Conservation (phyloP, 2,329 filamentous ascomycete species). For the Monosporascus sp. region DNA sequence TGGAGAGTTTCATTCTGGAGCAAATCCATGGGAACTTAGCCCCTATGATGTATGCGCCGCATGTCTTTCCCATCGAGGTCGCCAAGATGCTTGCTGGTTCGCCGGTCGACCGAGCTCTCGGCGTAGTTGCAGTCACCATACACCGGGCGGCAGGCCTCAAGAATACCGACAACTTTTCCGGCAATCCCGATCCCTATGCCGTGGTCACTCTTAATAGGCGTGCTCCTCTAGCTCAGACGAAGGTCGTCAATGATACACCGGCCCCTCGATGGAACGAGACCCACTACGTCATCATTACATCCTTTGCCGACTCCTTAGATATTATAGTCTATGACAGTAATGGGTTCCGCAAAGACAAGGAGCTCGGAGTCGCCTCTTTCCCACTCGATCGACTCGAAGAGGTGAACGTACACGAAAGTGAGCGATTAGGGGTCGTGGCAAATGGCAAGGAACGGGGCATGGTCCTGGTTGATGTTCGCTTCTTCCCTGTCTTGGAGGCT, state of each 20-base stretch:
- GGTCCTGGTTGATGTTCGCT: conserved; percentile 77
- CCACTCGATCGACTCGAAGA: conserved; percentile 76
- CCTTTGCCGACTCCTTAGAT: conserved; percentile 81
- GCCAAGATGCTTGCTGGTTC: conserved; percentile 96
- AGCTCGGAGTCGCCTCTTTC: conserved; percentile 84
- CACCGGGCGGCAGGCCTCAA: conserved; percentile 90
- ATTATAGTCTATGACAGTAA: conserved; percentile 89
- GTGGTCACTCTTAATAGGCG: conserved; percentile 80
- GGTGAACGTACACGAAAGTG: conserved; percentile 72
- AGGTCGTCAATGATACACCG: conserved; percentile 75
- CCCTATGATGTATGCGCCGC: conserved; percentile 97
- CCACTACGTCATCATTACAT: conserved; percentile 89
- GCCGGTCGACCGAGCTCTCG: conserved; percentile 90
- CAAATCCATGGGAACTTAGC: conserved; percentile 90
- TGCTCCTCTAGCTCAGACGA: conserved; percentile 77
- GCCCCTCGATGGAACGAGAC: conserved; percentile 97
- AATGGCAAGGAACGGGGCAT: conserved; percentile 81
- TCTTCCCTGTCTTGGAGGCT: conserved; percentile 86
- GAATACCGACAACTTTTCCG: conserved; percentile 90
- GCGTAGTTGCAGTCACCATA: conserved; percentile 85
- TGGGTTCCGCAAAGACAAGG: conserved; percentile 93
- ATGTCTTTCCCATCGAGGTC: conserved; percentile 97
- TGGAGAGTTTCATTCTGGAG: conserved; percentile 90
- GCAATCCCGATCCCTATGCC: conserved; percentile 86
- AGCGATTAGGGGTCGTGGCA: conserved; percentile 76